A percentile compares a stretch with the other conserved stretches of the same genome.
Evolutionary conservation across 2,329 filamentous ascomycete genomes (phyloP).

Genomic region (Aschersonia sp.): DNA sequence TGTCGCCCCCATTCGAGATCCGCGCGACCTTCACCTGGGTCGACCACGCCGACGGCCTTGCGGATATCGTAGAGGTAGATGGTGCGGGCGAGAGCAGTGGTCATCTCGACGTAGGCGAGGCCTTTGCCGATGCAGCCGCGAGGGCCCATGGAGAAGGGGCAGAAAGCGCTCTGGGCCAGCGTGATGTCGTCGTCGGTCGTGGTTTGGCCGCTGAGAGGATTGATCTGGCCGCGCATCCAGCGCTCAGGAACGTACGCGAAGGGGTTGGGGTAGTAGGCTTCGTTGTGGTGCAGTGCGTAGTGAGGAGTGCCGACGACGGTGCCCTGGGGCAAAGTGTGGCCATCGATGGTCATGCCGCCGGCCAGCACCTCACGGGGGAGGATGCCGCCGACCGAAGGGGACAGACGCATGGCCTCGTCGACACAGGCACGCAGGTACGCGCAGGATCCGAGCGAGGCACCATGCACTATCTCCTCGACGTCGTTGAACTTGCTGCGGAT

Average conservation of each 20-base stretch:
- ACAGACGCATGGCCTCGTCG: constrained; percentile 51
- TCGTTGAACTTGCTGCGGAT: constrained; percentile 34
- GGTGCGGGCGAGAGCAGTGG: constrained; percentile 43
- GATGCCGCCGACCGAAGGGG: constrained; percentile 45
- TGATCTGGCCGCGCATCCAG: constrained; percentile 40
- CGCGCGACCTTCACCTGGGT: constrained; percentile 36
- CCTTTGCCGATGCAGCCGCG: constrained; percentile 61
- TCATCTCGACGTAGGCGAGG: constrained; percentile 54
- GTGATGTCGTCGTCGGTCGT: constrained; percentile 36
- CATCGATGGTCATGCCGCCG: constrained; percentile 40
- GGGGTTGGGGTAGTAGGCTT: constrained; percentile 44
- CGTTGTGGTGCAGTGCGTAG: constrained; percentile 56
- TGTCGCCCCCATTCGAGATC: constrained; percentile 40
- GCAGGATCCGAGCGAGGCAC: constrained; percentile 32
- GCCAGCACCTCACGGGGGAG: constrained; percentile 43
- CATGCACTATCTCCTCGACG: constrained; percentile 41
- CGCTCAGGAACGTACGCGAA: constrained; percentile 48
- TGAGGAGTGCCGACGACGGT: constrained; percentile 50
- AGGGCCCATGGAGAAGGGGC: constrained; percentile 57
- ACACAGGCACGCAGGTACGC: constrained; percentile 49
- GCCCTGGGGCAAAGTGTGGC: constrained; percentile 38
- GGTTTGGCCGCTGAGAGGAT: constrained; percentile 17
- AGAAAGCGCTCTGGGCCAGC: constrained; percentile 53
- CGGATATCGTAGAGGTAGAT: constrained; percentile 48
- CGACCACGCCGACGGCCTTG: constrained; percentile 29